Evolutionary conservation across 169 alveolate species (phyloP).

Genomic region (Plasmodium gallinaceum): DNA sequence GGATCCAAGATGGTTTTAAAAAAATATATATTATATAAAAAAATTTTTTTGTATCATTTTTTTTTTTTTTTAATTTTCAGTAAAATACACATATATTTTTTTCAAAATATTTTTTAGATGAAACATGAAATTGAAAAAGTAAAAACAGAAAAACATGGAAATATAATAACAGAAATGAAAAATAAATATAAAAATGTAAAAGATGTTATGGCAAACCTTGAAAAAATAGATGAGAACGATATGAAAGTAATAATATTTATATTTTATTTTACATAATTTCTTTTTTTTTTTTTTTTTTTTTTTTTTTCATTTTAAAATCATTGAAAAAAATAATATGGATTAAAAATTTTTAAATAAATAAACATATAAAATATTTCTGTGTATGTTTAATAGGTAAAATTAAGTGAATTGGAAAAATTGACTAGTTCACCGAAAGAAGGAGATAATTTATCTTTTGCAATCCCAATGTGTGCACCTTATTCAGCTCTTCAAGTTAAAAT

Average conservation of each 20-base stretch:
- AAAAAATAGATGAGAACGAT: conserved; percentile 58
- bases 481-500: conserved; percentile 49
- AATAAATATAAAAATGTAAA: conserved; percentile 35
- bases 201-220: conserved; percentile 35
- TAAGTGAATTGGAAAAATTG: conserved; percentile 56
- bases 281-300: too few relatives aligned
- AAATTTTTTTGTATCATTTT: not conserved
- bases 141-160: conserved; percentile 28
- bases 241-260: conserved; percentile 35
- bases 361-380: conserved; percentile 1
- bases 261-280: too few relatives aligned
- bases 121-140: conserved; percentile 45
- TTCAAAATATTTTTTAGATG: conserved; percentile 27
- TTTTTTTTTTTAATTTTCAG: not conserved
- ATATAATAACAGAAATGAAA: not conserved
- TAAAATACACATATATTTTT: too few relatives aligned
- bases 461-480: conserved; percentile 75
- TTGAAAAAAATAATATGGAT: not conserved
- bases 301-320: not conserved
- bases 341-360: not conserved
- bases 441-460: conserved; percentile 43
- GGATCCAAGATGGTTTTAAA: conserved; percentile 35
- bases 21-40: not conserved
- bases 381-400: conserved; percentile 22
- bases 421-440: conserved; percentile 51